Conservation (phyloP, 305 asterid species). For the Nicotiana rustica region DNA sequence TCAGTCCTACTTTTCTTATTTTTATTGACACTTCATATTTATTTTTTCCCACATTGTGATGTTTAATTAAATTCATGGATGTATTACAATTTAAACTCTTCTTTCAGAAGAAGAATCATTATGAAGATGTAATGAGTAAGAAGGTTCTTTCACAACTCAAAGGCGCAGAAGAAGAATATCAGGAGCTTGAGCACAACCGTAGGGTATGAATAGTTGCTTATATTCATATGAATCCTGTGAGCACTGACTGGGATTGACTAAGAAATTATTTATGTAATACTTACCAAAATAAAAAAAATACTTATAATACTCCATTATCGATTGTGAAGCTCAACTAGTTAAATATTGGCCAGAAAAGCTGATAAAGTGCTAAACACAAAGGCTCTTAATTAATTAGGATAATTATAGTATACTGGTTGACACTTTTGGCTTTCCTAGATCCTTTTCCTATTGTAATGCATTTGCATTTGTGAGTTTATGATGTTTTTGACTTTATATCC, state of each 20-base stretch:
- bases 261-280: background rate
- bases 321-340: constrained; percentile 11
- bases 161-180: constrained; percentile 58
- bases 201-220: constrained; percentile 55
- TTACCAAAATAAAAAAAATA: background rate
- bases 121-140: constrained; percentile 60
- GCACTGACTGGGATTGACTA: background rate
- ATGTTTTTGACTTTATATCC: background rate
- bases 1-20: constrained; percentile 33
- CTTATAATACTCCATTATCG: background rate
- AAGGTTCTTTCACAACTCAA: constrained; percentile 61
- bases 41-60: background rate
- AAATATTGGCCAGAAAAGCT: background rate
- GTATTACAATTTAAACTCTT: constrained; percentile 23
- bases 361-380: constrained; percentile 29
- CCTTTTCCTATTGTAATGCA: constrained; percentile 20
- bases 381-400: background rate
- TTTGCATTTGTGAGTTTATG: constrained; percentile 17
- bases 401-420: constrained; percentile 15
- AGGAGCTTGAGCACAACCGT: constrained; percentile 64
- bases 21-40: background rate
- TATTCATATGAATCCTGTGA: background rate
- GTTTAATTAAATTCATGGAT: constrained; percentile 35
- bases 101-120: constrained; percentile 68
- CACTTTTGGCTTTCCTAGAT: background rate